phyloP scores from a whole-genome alignment of 305 asterid species.

The Salvia sclarea region DNA sequence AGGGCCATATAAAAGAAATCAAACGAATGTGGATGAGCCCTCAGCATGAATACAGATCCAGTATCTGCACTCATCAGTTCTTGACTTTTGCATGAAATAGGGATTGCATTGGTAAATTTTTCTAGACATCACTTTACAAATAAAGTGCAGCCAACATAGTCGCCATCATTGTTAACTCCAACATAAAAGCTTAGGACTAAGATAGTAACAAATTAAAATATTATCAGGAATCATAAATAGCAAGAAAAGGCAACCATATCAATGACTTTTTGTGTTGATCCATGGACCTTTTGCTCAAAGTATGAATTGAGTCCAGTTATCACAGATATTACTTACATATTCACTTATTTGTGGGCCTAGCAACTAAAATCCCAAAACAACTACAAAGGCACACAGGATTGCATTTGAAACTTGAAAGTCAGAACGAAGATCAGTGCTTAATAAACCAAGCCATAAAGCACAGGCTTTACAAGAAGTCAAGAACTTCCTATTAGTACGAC shows the following conservation, averaged over 20 bases:
- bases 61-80: conserved; percentile 11
- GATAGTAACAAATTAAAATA: background rate
- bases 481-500: background rate
- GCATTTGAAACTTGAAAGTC: background rate
- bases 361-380: conserved; percentile 1
- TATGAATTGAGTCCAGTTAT: conserved; percentile 1
- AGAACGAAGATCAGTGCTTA: background rate
- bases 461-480: background rate
- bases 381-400: background rate
- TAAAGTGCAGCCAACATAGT: conserved; percentile 13
- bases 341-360: background rate
- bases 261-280: conserved; percentile 12
- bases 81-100: conserved; percentile 1
- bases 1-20: conserved; percentile 20
- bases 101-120: background rate
- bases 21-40: conserved; percentile 6
- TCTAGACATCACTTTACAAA: background rate
- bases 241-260: background rate
- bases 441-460: conserved; percentile 8
- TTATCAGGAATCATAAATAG: background rate
- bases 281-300: background rate
- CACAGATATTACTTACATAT: conserved; percentile 16
- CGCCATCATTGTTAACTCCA: conserved; percentile 16
- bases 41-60: conserved; percentile 6
- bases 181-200: background rate